Base-by-base conservation (phyloP, 1,284 basidiomycete genomes). In the Rhizoctonia solani region DNA sequence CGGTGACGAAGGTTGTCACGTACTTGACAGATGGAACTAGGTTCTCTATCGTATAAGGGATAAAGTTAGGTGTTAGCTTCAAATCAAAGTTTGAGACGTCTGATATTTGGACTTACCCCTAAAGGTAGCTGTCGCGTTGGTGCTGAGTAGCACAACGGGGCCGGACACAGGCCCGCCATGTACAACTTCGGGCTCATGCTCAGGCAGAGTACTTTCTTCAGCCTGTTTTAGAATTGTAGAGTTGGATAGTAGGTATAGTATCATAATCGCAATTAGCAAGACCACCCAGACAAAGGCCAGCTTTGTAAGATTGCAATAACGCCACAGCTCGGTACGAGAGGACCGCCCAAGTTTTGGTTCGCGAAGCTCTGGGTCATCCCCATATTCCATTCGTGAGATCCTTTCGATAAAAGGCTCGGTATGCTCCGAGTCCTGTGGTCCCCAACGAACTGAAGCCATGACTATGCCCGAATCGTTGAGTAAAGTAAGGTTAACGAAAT, bases 1-100 rank as follows among this genome's bases (percentile, higher is more conserved):
- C 54, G 2, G 14, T 27, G 27, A 41, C 23, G 41, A 66, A 69
- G 1, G 66, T 49, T 5, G 69, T 69, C 6, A 69, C 56, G 37
- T 69, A 69, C 19, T 27, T 44, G 23, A 27, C 21, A 21, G 59
- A 52, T 14, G 46, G 46, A 25, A 37, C 23, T 42, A 69, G 23
- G 39, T 69, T 69, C 11, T 69, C 69, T 69, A 39, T 47, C 29
- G 14, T 9, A 39, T 44, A 5, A 16, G 14, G n/a, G 41, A 16
- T 44, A 44, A 16, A 44, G 21, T 49, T 49, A 4, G 5, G 19
- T 16, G n/a, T n/a, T n/a, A n/a, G n/a, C n/a, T n/a, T n/a, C n/a
- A n/a, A n/a, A n/a, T 16, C 19, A n/a, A 21, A 44, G 41, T 16
- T 5, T 16, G 5, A 44, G n/a, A 21, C 5, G 5, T 16, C 41